Evolutionary conservation across 305 asterid genomes (phyloP), one percentile per base, ranked within the genome.

Genomic region (Solanum chacoense): DNA sequence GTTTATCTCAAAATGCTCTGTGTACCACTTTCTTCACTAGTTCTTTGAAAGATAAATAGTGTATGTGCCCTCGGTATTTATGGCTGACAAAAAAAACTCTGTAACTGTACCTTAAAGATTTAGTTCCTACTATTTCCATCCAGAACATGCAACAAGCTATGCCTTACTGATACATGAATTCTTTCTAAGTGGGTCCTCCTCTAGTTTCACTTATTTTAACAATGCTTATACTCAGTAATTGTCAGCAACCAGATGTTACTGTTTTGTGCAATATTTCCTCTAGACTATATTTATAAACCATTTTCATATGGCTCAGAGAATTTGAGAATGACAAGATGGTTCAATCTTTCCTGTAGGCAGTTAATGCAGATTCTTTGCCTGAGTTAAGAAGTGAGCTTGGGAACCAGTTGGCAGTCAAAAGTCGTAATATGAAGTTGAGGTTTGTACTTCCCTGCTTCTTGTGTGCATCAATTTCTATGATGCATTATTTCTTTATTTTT

Each of bases 331-430:
- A 84, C 31, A 4, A 50, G 87, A 29, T 55, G 73, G 1, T 84
- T 84, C 74, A 84, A 50, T 84, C 42, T 84, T 84, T 50, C 85
- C 78, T 89, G 81, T 87, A 95, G 99, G 99, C 98, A 86, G 95
- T 93, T 50, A 84, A 92, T 91, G 99, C 96, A 29, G 98, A 96
- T 94, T 90, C 95, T 89, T 89, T 94, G 90, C 72, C 76, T 10
- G 98, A 94, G 91, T 92, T 96, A 88, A 94, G 98, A 92, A 95
- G 99, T 90, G 98, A 95, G 94, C 95, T 97, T 74, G 99, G 98
- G 26, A 88, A 94, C 88, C 98, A 95, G 86, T 91, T 97, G 93
- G 98, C 99, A 45, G 87, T 75, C 89, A 97, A 94, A 93, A 97
- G 98, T 93, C 93, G 88, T 88, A 86, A 93, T 88, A 91, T 85